Base-by-base conservation (phyloP, 2,329 filamentous ascomycete genomes). In the Colletotrichum sp. region DNA sequence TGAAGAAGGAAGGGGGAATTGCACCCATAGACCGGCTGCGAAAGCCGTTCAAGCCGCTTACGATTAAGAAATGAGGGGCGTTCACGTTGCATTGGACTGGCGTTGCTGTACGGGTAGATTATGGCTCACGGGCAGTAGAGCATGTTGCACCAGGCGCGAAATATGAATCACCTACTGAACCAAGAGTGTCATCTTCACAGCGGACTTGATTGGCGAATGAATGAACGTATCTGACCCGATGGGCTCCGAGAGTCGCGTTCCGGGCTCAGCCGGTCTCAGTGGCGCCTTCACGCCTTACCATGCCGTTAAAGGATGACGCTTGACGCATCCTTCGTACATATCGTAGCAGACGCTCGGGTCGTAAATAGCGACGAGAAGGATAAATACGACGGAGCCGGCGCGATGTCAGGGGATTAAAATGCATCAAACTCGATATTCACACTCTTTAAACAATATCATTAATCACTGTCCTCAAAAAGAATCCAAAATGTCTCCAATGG, bases 21-120 rank as follows among this genome's bases (percentile, higher is more conserved):
- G 84, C 88, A 57, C 87, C 88, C 0, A 86, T 91, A 80, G 87
- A 90, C 66, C 86, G 85, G 78, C 80, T 91, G 65, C 85, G 86
- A 71, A 90, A 88, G 79, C 90, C 90, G 8, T 92, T 92, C 73
- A 91, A 90, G 82, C 89, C 88, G 59, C 83, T 91, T 78, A 91
- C 89, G 13, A 88, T 91, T 25, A 89, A 87, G 74, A 85, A 88
- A 28, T 76, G 28, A 76, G 11, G 57, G 25, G 60, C 34, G 19
- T 25, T 65, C 30, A 19, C 16, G 6, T 34, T 64, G n/a, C 16
- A 27, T 27, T 25, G 22, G 61, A n/a, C 6, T 44, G 61, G 61
- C 34, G 32, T 69, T 39, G 30, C 36, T 61, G 59, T 34, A 1
- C 19, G 3, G n/a, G 0, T 52, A 15, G 30, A 61, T 22, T 32